Base-by-base conservation (phyloP, 1,139 yeast genomes). In the Geotrichum bryndzae region DNA sequence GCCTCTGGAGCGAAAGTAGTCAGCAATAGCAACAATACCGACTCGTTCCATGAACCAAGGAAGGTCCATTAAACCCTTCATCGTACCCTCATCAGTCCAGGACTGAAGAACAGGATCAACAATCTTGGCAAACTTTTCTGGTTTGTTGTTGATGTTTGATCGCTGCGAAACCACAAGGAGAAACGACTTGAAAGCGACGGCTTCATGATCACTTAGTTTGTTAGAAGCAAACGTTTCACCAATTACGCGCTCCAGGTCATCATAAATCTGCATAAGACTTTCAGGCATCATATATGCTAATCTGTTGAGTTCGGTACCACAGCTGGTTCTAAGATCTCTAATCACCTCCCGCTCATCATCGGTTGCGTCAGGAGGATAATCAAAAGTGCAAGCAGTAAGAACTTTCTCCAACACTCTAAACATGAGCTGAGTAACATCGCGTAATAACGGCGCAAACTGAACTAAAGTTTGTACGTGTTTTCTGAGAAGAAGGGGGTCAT, bases 41-140 rank as follows among this genome's bases (percentile, higher is more conserved):
- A 95, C 82, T 69, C 98, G 82, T 74, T 92, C 98, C 97, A 94
- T 92, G 69, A 95, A 95, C 97, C 98, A 92, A 66, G 90, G 96
- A 59, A 95, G 79, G 70, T 94, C 96, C 73, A 86, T 80, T 51
- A 94, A 77, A 0, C 97, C 98, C 69, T 90, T 90, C 68, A 90
- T 91, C 0, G 98, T 92, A 22, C 85, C 87, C 18, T 94, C 94
- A 58, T 92, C 90, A 1, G 94, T 86, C 99, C 99, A 95, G 0
- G 97, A 95, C 46, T 83, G 77, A 57, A 95, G 77, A 68, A 94
- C 97, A 0, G 97, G 96, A 72, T 92, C 98, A 2, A 94, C 99
- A 63, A 95, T 88, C 59, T 84, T 83, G 18, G 91, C 82, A 74
- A 95, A 95, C 65, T 91, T 79, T 65, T 85, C 90, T 63, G 86